Evolutionary conservation across 768 basidiomycete genomes (phyloP).

Genomic region (Trametes coccinea): DNA sequence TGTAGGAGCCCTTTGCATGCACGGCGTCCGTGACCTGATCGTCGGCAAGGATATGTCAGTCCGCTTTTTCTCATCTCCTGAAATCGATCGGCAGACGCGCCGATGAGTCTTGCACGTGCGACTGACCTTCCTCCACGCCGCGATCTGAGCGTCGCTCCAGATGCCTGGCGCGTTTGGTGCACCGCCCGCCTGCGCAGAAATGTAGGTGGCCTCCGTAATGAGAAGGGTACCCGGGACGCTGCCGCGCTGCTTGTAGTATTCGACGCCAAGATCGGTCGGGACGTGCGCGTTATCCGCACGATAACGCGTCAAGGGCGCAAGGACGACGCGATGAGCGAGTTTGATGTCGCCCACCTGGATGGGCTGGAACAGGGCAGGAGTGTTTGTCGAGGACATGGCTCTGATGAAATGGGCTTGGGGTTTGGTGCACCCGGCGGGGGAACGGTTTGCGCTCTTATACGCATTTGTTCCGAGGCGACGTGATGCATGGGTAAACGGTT

Average conservation of each 20-base stretch:
- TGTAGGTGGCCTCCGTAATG: slow-evolving; percentile 58
- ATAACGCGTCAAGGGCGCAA: slow-evolving; percentile 53
- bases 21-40: slow-evolving; percentile 53
- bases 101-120: not conserved
- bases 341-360: slow-evolving; percentile 43
- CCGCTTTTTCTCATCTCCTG: too few relatives aligned
- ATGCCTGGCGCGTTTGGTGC: slow-evolving; percentile 58
- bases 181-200: slow-evolving; percentile 52
- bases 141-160: slow-evolving; percentile 59
- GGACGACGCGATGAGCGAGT: slow-evolving; percentile 52
- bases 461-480: not conserved
- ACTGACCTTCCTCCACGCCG: slow-evolving; percentile 49
- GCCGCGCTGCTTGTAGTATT: slow-evolving; percentile 52
- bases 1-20: slow-evolving; percentile 50
- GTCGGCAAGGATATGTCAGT: not conserved
- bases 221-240: slow-evolving; percentile 51
- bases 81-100: not conserved
- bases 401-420: not conserved
- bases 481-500: not conserved
- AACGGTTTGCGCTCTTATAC: not conserved
- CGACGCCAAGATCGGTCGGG: slow-evolving; percentile 38
- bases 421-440: not conserved
- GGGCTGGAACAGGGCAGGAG: slow-evolving; percentile 46
- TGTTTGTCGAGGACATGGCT: slow-evolving; percentile 9
- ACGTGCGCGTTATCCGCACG: slow-evolving; percentile 40